Evolutionary conservation across 345 rosid genomes (phyloP).

Genomic region (Eutrema yunnanense): DNA sequence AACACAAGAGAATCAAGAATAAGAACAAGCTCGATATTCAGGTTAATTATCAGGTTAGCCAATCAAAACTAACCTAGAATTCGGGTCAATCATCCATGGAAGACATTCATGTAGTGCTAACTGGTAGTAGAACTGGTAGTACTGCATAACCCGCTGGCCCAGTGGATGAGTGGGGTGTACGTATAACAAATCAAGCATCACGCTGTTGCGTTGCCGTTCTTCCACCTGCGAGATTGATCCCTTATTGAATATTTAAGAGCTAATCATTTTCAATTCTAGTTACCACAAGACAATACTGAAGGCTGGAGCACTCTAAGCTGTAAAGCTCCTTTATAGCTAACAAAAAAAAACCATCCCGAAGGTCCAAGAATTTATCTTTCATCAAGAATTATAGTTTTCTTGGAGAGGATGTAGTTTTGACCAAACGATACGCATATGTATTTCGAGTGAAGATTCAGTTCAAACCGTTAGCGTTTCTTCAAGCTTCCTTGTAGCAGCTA

Average conservation of each 20-base stretch:
- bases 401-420: neutral
- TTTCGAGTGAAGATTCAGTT: conserved; percentile 4
- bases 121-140: conserved; percentile 30
- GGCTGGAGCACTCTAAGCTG: neutral
- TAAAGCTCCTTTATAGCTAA: conserved; percentile 1
- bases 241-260: neutral
- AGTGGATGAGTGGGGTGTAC: conserved; percentile 65
- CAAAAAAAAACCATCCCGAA: neutral
- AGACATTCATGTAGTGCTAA: conserved; percentile 42
- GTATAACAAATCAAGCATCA: conserved; percentile 80
- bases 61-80: conserved; percentile 50
- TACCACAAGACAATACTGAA: neutral
- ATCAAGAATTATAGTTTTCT: neutral
- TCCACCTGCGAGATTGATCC: conserved; percentile 47
- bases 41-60: neutral
- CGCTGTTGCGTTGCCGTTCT: conserved; percentile 79
- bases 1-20: conserved; percentile 11
- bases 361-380: conserved; percentile 1
- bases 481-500: conserved; percentile 76
- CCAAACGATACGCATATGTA: conserved; percentile 6
- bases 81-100: conserved; percentile 42
- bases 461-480: conserved; percentile 76
- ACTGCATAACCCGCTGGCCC: conserved; percentile 40
- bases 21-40: conserved; percentile 17
- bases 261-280: neutral